phyloP scores from a whole-genome alignment of 2,329 filamentous ascomycete species.

The Xylariaceae sp. region DNA sequence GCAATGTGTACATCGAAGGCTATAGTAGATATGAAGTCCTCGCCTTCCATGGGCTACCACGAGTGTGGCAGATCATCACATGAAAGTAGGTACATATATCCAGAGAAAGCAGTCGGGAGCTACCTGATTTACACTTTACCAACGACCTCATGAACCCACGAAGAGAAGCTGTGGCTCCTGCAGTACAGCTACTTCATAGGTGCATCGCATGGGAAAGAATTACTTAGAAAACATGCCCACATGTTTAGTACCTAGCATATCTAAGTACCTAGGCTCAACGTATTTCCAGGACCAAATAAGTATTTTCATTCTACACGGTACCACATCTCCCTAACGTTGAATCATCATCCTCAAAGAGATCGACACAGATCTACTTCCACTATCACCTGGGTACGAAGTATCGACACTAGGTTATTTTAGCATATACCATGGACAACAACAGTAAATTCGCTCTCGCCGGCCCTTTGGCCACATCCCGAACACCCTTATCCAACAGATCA shows the following conservation, averaged over 20 bases:
- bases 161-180: too few species aligned
- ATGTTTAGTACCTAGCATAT: not conserved
- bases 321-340: conserved; percentile 11
- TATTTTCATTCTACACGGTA: not conserved
- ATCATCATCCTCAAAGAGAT: not conserved
- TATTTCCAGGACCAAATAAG: not conserved
- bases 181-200: too few species aligned
- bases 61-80: too few species aligned
- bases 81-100: too few species aligned
- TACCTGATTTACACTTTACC: not conserved
- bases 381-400: conserved; percentile 18
- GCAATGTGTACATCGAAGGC: too few species aligned
- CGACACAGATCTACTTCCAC: not conserved
- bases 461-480: conserved; percentile 12
- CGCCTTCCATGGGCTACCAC: too few species aligned
- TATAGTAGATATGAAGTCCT: too few species aligned
- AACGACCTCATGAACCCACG: not conserved
- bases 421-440: conserved; percentile 21
- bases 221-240: not conserved
- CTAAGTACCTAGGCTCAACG: not conserved
- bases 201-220: too few species aligned
- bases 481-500: conserved; percentile 32
- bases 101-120: too few species aligned
- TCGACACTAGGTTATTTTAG: conserved; percentile 18
- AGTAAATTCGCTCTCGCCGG: conserved; percentile 5